Evolutionary conservation across 257 asterid species (phyloP).

Genomic region (Solanum arcanum): DNA sequence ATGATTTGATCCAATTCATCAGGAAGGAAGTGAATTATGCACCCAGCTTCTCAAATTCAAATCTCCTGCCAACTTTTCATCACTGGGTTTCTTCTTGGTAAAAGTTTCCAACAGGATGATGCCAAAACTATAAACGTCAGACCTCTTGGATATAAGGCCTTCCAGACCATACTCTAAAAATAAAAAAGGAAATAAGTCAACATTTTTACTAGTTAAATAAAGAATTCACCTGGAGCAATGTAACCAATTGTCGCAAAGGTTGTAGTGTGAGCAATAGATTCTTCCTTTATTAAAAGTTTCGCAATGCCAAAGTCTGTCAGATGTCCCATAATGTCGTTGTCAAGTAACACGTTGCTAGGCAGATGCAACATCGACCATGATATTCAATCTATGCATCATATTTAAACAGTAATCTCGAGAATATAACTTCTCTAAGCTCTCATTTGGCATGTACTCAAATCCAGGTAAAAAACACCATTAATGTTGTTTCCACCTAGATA

Average conservation of each 20-base stretch:
- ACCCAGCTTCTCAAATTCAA: slow-evolving; percentile 5
- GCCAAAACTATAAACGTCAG: slow-evolving; percentile 21
- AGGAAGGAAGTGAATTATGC: not conserved
- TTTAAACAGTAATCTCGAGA: not conserved
- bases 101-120: slow-evolving; percentile 24
- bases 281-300: slow-evolving; percentile 5
- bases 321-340: slow-evolving; percentile 10
- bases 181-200: not conserved
- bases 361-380: slow-evolving; percentile 14
- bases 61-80: slow-evolving; percentile 2
- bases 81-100: slow-evolving; percentile 5
- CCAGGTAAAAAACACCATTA: not conserved
- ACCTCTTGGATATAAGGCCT: slow-evolving; percentile 13
- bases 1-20: not conserved
- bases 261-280: slow-evolving; percentile 3
- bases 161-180: slow-evolving; percentile 18
- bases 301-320: slow-evolving; percentile 21
- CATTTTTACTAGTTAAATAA: not conserved
- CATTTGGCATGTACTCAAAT: slow-evolving; percentile 15
- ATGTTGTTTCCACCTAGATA: not conserved
- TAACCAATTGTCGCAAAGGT: slow-evolving; percentile 18
- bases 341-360: slow-evolving; percentile 17
- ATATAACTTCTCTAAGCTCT: slow-evolving; percentile 11
- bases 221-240: slow-evolving; percentile 14
- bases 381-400: slow-evolving; percentile 5